These are phyloP conservation scores for Phytophthora meadii DNA, from an alignment of 352 stramenopile genomes.

Conservation along the genomic window DNA sequence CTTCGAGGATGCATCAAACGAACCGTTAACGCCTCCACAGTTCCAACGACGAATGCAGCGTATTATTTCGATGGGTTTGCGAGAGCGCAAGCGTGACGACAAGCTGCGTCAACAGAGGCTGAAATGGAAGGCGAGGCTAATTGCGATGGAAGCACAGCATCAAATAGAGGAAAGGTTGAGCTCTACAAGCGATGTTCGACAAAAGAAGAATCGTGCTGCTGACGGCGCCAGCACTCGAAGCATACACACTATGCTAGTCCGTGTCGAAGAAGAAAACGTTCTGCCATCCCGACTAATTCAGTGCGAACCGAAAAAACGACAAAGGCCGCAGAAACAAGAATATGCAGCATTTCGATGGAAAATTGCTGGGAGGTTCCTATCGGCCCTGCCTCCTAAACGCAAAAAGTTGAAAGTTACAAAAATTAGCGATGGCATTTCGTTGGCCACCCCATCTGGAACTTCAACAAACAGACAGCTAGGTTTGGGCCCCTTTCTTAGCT, in stretches of 20 bases:
- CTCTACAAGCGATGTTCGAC: not conserved
- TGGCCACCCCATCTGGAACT: constrained; percentile 39
- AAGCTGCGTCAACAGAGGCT: constrained; percentile 37
- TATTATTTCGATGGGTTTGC: constrained; percentile 28
- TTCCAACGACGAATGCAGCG: constrained; percentile 31
- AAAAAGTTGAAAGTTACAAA: constrained; percentile 47
- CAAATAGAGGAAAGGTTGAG: constrained; percentile 36
- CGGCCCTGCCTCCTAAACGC: constrained; percentile 13
- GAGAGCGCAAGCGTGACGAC: constrained; percentile 31
- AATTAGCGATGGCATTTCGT: constrained; percentile 46
- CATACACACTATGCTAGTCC: constrained; percentile 31
- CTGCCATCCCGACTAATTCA: constrained; percentile 52
- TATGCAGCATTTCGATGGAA: constrained; percentile 33
- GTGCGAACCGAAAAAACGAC: constrained; percentile 31
- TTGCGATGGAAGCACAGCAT: constrained; percentile 64
- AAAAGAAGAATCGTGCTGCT: not conserved
- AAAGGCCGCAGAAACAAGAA: constrained; percentile 31
- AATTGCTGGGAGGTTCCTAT: constrained; percentile 15
- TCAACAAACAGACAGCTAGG: constrained; percentile 30
- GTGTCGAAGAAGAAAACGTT: constrained; percentile 26
- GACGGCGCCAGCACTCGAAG: not conserved
- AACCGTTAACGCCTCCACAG: constrained; percentile 3
- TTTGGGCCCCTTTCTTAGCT: constrained; percentile 51
- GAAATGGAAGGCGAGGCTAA: constrained; percentile 56
- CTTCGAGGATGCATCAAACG: not conserved